phyloP scores from a whole-genome alignment of 768 basidiomycete species.

The Guyanaporus albipodus region DNA sequence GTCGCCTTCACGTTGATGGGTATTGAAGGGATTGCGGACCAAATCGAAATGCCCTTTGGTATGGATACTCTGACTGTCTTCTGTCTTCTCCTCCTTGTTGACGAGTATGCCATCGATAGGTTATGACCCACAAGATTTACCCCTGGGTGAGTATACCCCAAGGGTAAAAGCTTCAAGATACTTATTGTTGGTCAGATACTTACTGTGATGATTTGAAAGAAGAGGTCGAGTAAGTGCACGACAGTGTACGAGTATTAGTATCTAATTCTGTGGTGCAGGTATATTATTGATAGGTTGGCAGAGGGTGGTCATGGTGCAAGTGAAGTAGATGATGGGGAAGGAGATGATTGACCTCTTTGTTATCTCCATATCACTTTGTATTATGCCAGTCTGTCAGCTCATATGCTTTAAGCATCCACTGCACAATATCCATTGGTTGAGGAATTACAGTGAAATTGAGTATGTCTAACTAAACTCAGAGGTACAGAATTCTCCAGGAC shows the following conservation, averaged over 20 bases:
- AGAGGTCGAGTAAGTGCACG: constrained; percentile 65
- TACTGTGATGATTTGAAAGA: constrained; percentile 86
- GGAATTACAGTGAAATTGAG: background rate
- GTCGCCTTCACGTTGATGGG: constrained; percentile 92
- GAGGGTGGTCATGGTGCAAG: constrained; percentile 70
- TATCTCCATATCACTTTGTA: background rate
- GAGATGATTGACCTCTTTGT: constrained; percentile 59
- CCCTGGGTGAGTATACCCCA: constrained; percentile 54
- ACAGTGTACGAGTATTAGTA: background rate
- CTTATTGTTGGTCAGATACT: constrained; percentile 47
- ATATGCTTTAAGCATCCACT: background rate
- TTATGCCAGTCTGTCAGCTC: background rate
- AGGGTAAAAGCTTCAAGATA: background rate
- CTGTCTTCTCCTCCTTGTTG: background rate
- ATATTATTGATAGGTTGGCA: constrained; percentile 63
- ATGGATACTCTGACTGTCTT: constrained; percentile 13
- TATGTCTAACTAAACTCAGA: constrained; percentile 73
- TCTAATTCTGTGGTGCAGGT: constrained; percentile 39
- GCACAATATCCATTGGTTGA: background rate
- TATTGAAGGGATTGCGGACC: constrained; percentile 92
- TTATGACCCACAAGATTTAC: constrained; percentile 63
- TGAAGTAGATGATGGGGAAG: constrained; percentile 78
- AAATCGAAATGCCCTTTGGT: constrained; percentile 96
- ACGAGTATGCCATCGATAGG: constrained; percentile 35
- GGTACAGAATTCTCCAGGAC: constrained; percentile 85